These are phyloP conservation scores for Hagleromyces aurorensis DNA, from an alignment of 805 yeast species.

Conservation along the genomic window DNA sequence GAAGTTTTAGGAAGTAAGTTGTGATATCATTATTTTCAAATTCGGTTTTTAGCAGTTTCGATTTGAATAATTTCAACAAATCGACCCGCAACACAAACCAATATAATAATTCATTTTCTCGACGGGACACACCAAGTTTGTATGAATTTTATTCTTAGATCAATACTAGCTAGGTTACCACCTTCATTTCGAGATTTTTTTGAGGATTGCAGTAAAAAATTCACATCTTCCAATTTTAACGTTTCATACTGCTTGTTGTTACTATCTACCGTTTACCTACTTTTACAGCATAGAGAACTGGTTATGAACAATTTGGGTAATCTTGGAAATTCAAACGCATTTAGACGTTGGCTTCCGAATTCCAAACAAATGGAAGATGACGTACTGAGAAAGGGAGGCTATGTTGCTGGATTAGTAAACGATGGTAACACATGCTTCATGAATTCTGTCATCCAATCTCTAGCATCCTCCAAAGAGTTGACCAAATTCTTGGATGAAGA, in stretches of 20 bases:
- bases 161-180: slow-evolving; percentile 7
- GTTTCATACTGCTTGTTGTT: slow-evolving; percentile 2
- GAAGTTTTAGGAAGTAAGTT: too few relatives aligned
- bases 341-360: slow-evolving; percentile 19
- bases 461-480: slow-evolving; percentile 64
- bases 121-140: slow-evolving; percentile 2
- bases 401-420: slow-evolving; percentile 75
- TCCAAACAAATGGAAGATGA: slow-evolving; percentile 12
- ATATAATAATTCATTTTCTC: neutral
- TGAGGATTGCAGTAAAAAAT: too few relatives aligned
- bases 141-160: slow-evolving; percentile 8
- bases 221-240: too few relatives aligned
- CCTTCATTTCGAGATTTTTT: too few relatives aligned
- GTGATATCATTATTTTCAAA: too few relatives aligned
- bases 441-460: slow-evolving; percentile 78
- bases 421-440: slow-evolving; percentile 92
- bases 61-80: too few relatives aligned
- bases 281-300: slow-evolving; percentile 6
- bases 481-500: slow-evolving; percentile 45
- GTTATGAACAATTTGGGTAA: slow-evolving; percentile 10
- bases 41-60: too few relatives aligned
- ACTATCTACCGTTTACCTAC: slow-evolving; percentile 8
- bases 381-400: slow-evolving; percentile 54
- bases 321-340: slow-evolving; percentile 8
- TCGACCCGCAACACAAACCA: neutral